A percentile compares a stretch with the other conserved stretches of the same genome.
phyloP scores from a whole-genome alignment of 2,329 filamentous ascomycete species.

The Sordariomycetes sp. region DNA sequence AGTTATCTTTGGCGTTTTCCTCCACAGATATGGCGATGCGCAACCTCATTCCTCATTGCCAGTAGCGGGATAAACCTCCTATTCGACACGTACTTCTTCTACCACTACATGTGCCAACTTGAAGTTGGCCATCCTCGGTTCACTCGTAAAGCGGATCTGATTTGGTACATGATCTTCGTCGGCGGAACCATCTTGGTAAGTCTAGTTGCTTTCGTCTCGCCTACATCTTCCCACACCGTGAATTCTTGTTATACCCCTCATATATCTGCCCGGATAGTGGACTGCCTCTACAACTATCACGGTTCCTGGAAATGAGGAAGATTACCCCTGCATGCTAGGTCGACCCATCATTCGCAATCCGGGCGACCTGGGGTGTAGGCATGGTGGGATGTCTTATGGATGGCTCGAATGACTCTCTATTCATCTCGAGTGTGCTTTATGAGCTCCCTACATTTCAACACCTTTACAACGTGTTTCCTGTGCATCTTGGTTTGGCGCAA shows the following conservation, averaged over 20 bases:
- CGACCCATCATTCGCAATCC: constrained; percentile 61
- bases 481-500: neutral
- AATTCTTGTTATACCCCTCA: constrained; percentile 28
- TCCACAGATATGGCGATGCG: constrained; percentile 33
- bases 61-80: constrained; percentile 39
- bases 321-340: constrained; percentile 58
- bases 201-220: constrained; percentile 11
- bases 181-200: constrained; percentile 70
- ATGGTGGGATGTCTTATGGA: constrained; percentile 70
- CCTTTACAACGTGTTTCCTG: neutral
- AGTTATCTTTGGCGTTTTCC: constrained; percentile 41
- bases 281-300: constrained; percentile 58
- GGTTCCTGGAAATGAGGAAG: constrained; percentile 81
- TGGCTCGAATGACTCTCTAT: constrained; percentile 54
- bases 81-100: constrained; percentile 69
- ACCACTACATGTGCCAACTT: constrained; percentile 65
- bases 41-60: constrained; percentile 32
- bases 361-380: constrained; percentile 57
- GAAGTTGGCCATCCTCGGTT: constrained; percentile 68
- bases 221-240: constrained; percentile 5
- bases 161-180: constrained; percentile 73
- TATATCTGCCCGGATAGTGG: constrained; percentile 75
- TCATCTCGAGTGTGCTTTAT: constrained; percentile 47
- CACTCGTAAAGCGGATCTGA: constrained; percentile 64
- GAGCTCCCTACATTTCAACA: constrained; percentile 50